Conservation (phyloP, 306 rosid genomes). For the Medicago lupulina region DNA sequence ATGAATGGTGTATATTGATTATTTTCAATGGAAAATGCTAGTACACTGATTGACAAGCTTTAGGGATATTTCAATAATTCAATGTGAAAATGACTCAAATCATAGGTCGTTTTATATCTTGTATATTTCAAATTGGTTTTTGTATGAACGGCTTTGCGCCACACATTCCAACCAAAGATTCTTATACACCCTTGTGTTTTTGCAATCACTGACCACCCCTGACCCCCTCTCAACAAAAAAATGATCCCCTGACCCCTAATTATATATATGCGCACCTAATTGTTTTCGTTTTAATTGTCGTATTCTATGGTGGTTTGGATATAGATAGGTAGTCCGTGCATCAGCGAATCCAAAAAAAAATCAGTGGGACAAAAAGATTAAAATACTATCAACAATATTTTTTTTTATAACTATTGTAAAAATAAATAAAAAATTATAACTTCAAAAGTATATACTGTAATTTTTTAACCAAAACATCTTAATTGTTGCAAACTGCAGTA, state of each 20-base stretch:
- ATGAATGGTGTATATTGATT: no score
- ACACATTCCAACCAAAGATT: slow-evolving; percentile 1
- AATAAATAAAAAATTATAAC: no score
- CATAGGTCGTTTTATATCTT: not conserved
- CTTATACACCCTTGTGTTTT: not conserved
- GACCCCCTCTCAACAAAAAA: no score
- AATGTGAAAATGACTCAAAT: slow-evolving; percentile 21
- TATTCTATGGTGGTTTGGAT: not conserved
- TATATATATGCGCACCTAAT: not conserved
- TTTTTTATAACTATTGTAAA: no score
- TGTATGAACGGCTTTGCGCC: slow-evolving; percentile 34
- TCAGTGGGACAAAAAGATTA: not conserved
- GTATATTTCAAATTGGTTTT: slow-evolving; percentile 24
- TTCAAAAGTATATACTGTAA: no score
- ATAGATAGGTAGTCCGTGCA: not conserved
- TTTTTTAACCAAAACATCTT: no score
- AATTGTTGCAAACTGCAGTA: no score
- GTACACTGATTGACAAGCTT: not conserved
- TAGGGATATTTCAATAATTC: not conserved
- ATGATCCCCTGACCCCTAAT: not conserved
- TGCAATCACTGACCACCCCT: not conserved
- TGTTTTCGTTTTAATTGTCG: not conserved
- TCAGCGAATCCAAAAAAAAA: not conserved
- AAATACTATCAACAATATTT: not conserved
- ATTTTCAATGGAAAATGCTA: not conserved